These are phyloP conservation scores for Suillus fuscotomentosus DNA, from an alignment of 768 basidiomycete species.

Conservation along the genomic window DNA sequence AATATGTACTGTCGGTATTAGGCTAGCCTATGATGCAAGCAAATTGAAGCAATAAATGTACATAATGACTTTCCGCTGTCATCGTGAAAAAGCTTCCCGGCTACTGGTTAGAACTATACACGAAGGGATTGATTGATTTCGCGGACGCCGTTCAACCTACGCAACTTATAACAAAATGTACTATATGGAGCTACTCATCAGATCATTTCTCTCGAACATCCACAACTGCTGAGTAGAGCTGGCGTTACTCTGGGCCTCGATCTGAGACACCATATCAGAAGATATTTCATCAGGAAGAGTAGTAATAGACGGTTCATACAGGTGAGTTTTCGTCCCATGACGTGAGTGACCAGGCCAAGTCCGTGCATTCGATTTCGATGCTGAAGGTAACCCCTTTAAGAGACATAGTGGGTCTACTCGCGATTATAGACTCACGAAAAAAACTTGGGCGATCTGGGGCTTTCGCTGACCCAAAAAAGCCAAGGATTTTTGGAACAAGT, in stretches of 20 bases:
- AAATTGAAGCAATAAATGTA: not conserved
- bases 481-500: not conserved
- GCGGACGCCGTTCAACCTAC: not conserved
- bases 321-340: not conserved
- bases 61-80: not conserved
- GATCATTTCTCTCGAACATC: not conserved
- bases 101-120: not conserved
- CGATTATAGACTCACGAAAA: not conserved
- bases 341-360: not conserved
- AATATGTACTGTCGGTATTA: too few species aligned
- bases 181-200: not conserved
- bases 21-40: too few species aligned
- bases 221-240: not conserved
- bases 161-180: not conserved
- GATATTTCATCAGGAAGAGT: not conserved
- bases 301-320: not conserved
- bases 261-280: not conserved
- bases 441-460: fast-evolving
- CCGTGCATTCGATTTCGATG: not conserved
- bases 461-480: not conserved
- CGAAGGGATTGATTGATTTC: not conserved
- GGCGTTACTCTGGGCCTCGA: not conserved
- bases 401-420: not conserved
- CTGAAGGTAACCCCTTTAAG: not conserved
- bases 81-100: not conserved